Evolutionary conservation across 1,139 yeast genomes (phyloP).

Genomic region (Lodderomyces jiufengensis): DNA sequence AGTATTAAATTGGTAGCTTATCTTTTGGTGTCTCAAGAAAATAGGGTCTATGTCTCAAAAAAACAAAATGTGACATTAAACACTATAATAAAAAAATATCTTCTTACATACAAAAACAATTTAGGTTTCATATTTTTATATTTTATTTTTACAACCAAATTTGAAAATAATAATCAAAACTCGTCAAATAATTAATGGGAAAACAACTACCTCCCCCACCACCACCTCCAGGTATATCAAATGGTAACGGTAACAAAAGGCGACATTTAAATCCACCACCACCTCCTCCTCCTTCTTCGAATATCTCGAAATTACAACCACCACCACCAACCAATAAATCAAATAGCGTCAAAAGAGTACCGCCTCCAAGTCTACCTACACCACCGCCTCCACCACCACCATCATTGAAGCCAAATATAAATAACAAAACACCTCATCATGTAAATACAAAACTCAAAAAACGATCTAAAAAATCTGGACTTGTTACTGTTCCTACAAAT

Average conservation of each 20-base stretch:
- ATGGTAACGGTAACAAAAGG: slow-evolving; percentile 7
- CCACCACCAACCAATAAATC: slow-evolving; percentile 11
- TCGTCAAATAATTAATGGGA: slow-evolving; percentile 17
- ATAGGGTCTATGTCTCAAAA: too few relatives aligned
- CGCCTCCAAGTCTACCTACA: slow-evolving; percentile 14
- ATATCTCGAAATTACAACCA: slow-evolving; percentile 6
- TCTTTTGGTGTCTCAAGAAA: too few relatives aligned
- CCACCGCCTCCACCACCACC: slow-evolving; percentile 23
- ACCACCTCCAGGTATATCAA: slow-evolving; percentile 18
- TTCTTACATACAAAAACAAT: too few relatives aligned
- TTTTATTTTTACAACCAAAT: too few relatives aligned
- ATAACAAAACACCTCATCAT: slow-evolving; percentile 18
- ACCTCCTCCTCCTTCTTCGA: slow-evolving; percentile 15
- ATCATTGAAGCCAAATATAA: background rate
- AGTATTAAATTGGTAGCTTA: too few relatives aligned
- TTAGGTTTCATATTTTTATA: too few relatives aligned
- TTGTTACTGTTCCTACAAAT: slow-evolving; percentile 33
- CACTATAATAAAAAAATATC: too few relatives aligned
- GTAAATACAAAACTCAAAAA: slow-evolving; percentile 13
- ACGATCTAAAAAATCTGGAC: background rate
- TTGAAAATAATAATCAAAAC: background rate
- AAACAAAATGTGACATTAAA: too few relatives aligned
- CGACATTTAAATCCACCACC: slow-evolving; percentile 16
- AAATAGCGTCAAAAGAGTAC: background rate
- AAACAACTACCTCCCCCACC: slow-evolving; percentile 32